Evolutionary conservation across 2,329 filamentous ascomycete species (phyloP).

Genomic region (Cladosporium sp.): DNA sequence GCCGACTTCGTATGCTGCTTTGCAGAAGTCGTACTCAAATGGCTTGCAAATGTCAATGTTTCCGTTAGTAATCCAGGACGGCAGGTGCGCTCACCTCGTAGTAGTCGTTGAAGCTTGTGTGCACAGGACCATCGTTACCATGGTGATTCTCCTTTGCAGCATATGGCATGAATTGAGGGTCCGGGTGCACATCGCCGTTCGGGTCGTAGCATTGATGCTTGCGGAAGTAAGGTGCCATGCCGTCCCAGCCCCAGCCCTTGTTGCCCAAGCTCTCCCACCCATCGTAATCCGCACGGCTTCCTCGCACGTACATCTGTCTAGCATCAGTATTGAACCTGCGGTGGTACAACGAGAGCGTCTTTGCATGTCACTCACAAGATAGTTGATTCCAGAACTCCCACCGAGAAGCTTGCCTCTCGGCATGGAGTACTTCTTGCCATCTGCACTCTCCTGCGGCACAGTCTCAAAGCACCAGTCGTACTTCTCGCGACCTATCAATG

Average conservation of each 20-base stretch:
- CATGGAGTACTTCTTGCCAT: slow-evolving; percentile 34
- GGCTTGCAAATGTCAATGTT: slow-evolving; percentile 27
- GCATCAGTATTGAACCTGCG: not conserved
- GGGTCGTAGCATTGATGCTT: slow-evolving; percentile 38
- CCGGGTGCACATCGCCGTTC: slow-evolving; percentile 25
- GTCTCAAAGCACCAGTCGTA: slow-evolving; percentile 40
- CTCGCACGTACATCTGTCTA: slow-evolving; percentile 37
- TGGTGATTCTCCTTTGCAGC: slow-evolving; percentile 30
- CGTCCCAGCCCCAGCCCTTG: slow-evolving; percentile 35
- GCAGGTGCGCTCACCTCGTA: slow-evolving; percentile 28
- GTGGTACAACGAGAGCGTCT: not conserved
- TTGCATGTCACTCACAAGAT: slow-evolving; percentile 25
- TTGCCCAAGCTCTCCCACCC: slow-evolving; percentile 38
- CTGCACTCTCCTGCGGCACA: slow-evolving; percentile 30
- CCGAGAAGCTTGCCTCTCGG: slow-evolving; percentile 44
- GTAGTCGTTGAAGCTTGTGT: slow-evolving; percentile 40
- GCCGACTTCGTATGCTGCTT: slow-evolving; percentile 38
- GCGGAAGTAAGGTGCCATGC: slow-evolving; percentile 39
- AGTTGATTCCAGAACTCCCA: slow-evolving; percentile 45
- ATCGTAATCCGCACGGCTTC: slow-evolving; percentile 39
- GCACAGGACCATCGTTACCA: slow-evolving; percentile 34
- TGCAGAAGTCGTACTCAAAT: slow-evolving; percentile 41
- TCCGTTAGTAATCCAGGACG: not conserved
- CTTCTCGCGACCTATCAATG: slow-evolving; percentile 37
- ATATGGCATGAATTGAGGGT: slow-evolving; percentile 37